Conservation (phyloP, 495 filamentous ascomycete species). For the Aspergillus affinis region DNA sequence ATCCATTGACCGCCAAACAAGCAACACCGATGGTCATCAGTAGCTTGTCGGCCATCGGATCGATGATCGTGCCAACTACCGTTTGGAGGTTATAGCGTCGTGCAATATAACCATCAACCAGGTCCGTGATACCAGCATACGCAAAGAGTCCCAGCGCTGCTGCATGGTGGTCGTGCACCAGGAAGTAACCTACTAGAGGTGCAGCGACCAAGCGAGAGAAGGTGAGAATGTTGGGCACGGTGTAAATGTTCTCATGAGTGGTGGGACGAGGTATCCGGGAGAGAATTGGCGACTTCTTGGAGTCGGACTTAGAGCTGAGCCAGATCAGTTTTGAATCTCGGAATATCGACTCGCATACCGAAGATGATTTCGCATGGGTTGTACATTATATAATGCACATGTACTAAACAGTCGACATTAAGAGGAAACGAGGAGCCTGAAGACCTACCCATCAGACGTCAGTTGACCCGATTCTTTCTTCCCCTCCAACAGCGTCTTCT, state of each 20-base stretch:
- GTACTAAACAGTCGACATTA: neutral
- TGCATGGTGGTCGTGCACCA: slow-evolving; percentile 76
- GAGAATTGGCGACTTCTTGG: slow-evolving; percentile 40
- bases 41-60: slow-evolving; percentile 94
- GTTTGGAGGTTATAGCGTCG: slow-evolving; percentile 83
- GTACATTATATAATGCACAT: neutral
- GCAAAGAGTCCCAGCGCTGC: slow-evolving; percentile 81
- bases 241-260: slow-evolving; percentile 91
- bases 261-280: slow-evolving; percentile 49
- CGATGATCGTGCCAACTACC: slow-evolving; percentile 93
- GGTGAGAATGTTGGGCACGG: slow-evolving; percentile 87
- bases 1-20: slow-evolving; percentile 75
- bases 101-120: slow-evolving; percentile 91
- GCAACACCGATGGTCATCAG: slow-evolving; percentile 92
- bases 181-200: slow-evolving; percentile 84
- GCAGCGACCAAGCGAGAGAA: slow-evolving; percentile 81
- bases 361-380: neutral
- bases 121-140: slow-evolving; percentile 88
- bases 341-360: neutral
- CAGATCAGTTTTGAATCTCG: neutral
- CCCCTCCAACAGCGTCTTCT: neutral
- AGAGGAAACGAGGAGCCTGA: neutral
- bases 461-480: neutral
- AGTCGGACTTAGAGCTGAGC: slow-evolving; percentile 11
- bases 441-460: neutral